Base-by-base conservation (phyloP, 345 rosid genomes). In the Linum trigynum region DNA sequence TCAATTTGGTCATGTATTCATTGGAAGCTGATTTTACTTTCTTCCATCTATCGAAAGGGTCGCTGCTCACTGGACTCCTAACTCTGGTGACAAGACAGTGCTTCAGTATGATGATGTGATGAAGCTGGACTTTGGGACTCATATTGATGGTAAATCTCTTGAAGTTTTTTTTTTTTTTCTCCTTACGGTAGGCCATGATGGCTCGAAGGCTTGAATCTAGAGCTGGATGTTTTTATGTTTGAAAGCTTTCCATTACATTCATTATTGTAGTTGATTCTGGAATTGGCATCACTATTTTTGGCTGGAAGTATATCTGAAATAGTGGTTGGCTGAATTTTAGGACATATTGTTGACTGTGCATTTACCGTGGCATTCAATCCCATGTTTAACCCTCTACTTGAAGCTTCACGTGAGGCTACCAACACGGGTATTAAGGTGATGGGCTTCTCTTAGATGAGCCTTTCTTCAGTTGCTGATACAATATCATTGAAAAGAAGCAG, bases 311-410 rank as follows among this genome's bases (percentile, higher is more conserved):
- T 2, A 69, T 48, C 11, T 39, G 39, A 57, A 71, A 70, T 74
- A 9, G 61, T 57, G 61, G 14, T 72, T 68, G 36, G 71, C 73
- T 67, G 61, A 38, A 65, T 78, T 75, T 55, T 85, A 94, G 99
- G 99, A 57, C 75, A 45, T 74, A 94, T 91, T 12, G 81, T 94
- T 66, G 99, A 90, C 70, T 91, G 85, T 81, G 96, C 99, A 48
- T 94, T 94, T 78, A 94, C 95, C 32, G 96, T 94, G 77, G 97
- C 99, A n/a, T 89, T 94, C 84, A 90, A 94, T 71, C 99, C 99
- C 16, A 88, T 91, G 87, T 91, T 65, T 76, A 83, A 94, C 78
- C 95, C 97, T 32, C 82, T 94, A 65, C 86, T 94, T 74, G 95
- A 82, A 78, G 97, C 97, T 67, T 87, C 99, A 64, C 90, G 85